Evolutionary conservation across 2,329 filamentous ascomycete genomes (phyloP).

Genomic region (Fusarium sp.): DNA sequence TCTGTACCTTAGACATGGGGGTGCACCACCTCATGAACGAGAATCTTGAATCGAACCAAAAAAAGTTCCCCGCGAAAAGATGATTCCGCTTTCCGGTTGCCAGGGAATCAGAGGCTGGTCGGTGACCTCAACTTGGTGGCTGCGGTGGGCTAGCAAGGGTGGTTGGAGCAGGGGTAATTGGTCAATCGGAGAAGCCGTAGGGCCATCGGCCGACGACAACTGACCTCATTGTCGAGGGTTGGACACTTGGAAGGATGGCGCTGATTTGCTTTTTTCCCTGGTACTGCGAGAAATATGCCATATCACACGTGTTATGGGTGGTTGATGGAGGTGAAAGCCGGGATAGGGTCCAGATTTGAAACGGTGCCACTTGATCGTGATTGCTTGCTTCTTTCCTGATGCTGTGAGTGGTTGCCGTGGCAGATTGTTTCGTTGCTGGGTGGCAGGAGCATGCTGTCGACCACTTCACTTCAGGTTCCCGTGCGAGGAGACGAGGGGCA

Average conservation of each 20-base stretch:
- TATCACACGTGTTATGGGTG: conserved; percentile 33
- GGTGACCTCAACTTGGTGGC: conserved; percentile 24
- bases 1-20: conserved; percentile 28
- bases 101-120: conserved; percentile 30
- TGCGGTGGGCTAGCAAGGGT: conserved; percentile 25
- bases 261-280: conserved; percentile 8
- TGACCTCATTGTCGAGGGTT: conserved; percentile 39
- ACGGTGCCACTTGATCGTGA: conserved; percentile 20
- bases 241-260: conserved; percentile 8
- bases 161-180: conserved; percentile 26
- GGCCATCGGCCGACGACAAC: conserved; percentile 35
- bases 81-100: conserved; percentile 35
- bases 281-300: conserved; percentile 2
- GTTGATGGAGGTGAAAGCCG: conserved; percentile 10
- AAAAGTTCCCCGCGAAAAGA: conserved; percentile 33
- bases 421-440: conserved; percentile 5
- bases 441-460: conserved; percentile 4
- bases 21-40: conserved; percentile 12
- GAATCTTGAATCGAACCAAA: conserved; percentile 21
- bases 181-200: conserved; percentile 34
- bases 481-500: conserved; percentile 10
- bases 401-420: conserved; percentile 19
- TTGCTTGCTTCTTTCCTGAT: conserved; percentile 18
- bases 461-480: neutral
- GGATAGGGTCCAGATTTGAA: conserved; percentile 16